Conservation (phyloP, 305 asterid species). For the Solanum hybrid region DNA sequence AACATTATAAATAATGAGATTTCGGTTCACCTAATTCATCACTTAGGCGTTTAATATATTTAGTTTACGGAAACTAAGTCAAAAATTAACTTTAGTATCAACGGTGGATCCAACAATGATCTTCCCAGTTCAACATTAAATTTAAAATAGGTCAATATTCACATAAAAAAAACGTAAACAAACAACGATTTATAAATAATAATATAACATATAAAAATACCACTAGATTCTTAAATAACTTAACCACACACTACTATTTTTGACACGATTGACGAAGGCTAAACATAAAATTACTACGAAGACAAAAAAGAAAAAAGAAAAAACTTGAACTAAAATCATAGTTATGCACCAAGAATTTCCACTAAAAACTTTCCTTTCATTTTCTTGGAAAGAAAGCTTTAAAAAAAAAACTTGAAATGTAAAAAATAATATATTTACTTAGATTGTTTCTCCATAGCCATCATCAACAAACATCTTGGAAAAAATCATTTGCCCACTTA, state of each 20-base stretch:
- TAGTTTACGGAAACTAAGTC: not conserved
- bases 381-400: not conserved
- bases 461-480: slow-evolving; percentile 10
- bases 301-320: not conserved
- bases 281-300: not conserved
- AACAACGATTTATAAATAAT: not conserved
- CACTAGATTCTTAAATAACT: not conserved
- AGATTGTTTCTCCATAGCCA: not conserved
- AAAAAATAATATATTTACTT: not conserved
- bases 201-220: not conserved
- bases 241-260: not conserved
- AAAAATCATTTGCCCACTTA: slow-evolving; percentile 36
- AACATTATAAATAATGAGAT: not conserved
- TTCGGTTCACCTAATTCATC: not conserved
- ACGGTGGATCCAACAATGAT: not conserved
- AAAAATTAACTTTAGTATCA: not conserved
- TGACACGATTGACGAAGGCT: not conserved
- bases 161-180: not conserved
- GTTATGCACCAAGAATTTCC: not conserved
- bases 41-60: not conserved
- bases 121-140: not conserved
- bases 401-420: not conserved
- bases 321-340: not conserved
- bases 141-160: not conserved
- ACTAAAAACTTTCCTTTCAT: not conserved